A percentile compares a stretch with the other conserved stretches of the same genome.
Evolutionary conservation across 495 filamentous ascomycete genomes (phyloP).

Genomic region (Extremus antarcticus): DNA sequence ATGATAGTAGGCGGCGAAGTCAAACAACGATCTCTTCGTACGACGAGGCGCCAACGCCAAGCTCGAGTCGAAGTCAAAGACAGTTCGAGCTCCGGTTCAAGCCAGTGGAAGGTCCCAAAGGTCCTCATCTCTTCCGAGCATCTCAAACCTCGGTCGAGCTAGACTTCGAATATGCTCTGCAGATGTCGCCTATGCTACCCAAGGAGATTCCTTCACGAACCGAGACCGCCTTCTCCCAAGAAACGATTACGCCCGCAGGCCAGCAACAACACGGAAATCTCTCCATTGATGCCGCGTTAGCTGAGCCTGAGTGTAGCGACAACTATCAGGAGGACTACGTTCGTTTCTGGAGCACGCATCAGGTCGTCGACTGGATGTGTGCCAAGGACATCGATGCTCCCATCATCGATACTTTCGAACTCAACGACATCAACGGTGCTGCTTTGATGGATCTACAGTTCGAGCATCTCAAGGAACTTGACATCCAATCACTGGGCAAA

Average conservation of each 20-base stretch:
- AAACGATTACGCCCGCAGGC: slow-evolving; percentile 18
- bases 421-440: slow-evolving; percentile 81
- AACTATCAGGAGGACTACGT: slow-evolving; percentile 34
- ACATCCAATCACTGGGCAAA: slow-evolving; percentile 86
- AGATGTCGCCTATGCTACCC: slow-evolving; percentile 50
- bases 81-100: slow-evolving; percentile 42
- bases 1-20: slow-evolving; percentile 47
- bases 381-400: slow-evolving; percentile 56
- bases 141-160: slow-evolving; percentile 42
- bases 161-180: slow-evolving; percentile 44
- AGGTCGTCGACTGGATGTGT: slow-evolving; percentile 76
- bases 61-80: slow-evolving; percentile 30
- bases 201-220: slow-evolving; percentile 25
- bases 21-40: slow-evolving; percentile 65
- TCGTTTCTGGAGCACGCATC: slow-evolving; percentile 52
- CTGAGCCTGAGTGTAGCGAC: slow-evolving; percentile 36
- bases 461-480: slow-evolving; percentile 88
- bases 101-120: slow-evolving; percentile 65
- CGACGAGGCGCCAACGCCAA: slow-evolving; percentile 63
- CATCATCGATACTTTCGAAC: slow-evolving; percentile 70
- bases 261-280: slow-evolving; percentile 3
- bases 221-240: slow-evolving; percentile 22
- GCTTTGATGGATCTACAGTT: slow-evolving; percentile 78
- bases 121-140: slow-evolving; percentile 79
- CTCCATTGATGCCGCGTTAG: slow-evolving; percentile 9